phyloP scores from a whole-genome alignment of 371 early-diverging fungal genomes.

The Saksenaea oblongispora region DNA sequence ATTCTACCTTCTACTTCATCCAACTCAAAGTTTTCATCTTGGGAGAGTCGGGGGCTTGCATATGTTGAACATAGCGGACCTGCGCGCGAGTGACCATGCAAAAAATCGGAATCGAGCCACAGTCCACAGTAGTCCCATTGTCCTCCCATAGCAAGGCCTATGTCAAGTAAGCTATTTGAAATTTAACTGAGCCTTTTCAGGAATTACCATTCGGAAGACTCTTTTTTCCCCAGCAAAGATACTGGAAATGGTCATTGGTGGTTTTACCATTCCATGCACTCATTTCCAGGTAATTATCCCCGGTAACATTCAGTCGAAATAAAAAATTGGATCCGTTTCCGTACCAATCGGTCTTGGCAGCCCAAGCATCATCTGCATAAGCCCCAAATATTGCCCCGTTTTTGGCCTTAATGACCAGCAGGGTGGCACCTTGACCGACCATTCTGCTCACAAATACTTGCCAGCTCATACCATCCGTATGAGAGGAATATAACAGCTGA shows the following conservation, averaged over 20 bases:
- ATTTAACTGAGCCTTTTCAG: background rate
- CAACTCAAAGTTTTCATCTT: conserved; percentile 62
- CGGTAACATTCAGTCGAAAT: conserved; percentile 36
- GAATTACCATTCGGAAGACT: conserved; percentile 81
- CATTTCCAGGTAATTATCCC: background rate
- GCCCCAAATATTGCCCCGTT: conserved; percentile 71
- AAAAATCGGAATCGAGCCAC: conserved; percentile 74
- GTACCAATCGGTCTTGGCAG: conserved; percentile 68
- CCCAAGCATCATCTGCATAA: conserved; percentile 66
- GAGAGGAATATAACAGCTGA: conserved; percentile 57
- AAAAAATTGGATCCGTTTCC: conserved; percentile 69
- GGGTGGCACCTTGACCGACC: conserved; percentile 55
- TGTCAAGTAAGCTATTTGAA: background rate
- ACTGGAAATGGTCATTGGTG: conserved; percentile 79
- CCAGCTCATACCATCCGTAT: conserved; percentile 65
- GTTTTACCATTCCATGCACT: conserved; percentile 37
- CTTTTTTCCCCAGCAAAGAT: conserved; percentile 79
- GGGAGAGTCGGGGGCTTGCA: conserved; percentile 57
- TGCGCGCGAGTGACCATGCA: conserved; percentile 73
- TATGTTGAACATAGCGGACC: conserved; percentile 72
- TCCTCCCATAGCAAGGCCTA: conserved; percentile 76
- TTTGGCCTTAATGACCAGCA: conserved; percentile 49
- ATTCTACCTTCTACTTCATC: conserved; percentile 73
- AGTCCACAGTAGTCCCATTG: conserved; percentile 85
- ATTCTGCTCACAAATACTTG: conserved; percentile 52